Evolutionary conservation across 2,329 filamentous ascomycete species (phyloP), one percentile per base, ranked within the genome.

Genomic region (Colletotrichum zoysiae): DNA sequence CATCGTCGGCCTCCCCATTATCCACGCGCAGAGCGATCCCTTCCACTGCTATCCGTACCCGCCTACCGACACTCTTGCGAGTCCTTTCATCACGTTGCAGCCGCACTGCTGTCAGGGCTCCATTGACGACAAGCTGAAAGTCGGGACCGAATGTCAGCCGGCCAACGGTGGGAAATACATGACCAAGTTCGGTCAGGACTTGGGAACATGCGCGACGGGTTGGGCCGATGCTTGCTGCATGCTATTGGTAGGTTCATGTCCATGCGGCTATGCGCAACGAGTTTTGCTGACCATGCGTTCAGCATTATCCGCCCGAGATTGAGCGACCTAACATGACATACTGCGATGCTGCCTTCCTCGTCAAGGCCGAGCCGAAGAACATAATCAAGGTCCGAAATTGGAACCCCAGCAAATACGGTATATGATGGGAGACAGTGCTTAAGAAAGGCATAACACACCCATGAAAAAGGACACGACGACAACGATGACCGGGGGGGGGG

Each of bases 251-350:
- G 2, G 72, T 59, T 18, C 9, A 65, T 48, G 18, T 46, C 33
- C 3, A 26, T 14, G 11, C 30, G 23, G 9, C 5, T 9, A 20
- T 18, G 7, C 18, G 35, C 1, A 16, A 51, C 20, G n/a, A 26
- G 6, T 33, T 23, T 44, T 44, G 20, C 64, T 72, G 42, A 73
- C 55, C 11, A 33, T 18, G 23, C 18, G 9, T 26, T 20, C 40
- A 74, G 72, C 56, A 73, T 48, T 74, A 74, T 20, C 72, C 72
- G 42, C 72, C 72, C 18, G 72, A 74, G 26, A 73, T 74, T 44
- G 3, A 8, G 9, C 59, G 59, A 30, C 72, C 69, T 6, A 48
- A 53, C 30, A 65, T 73, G 42, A 73, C 72, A 14, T 73, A 69
- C 0, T 74, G 72, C 65, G 72, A 74, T 20, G 64, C 64, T 23